phyloP scores from a whole-genome alignment of 805 yeast species.

The Saccharomycopsis sp. region DNA sequence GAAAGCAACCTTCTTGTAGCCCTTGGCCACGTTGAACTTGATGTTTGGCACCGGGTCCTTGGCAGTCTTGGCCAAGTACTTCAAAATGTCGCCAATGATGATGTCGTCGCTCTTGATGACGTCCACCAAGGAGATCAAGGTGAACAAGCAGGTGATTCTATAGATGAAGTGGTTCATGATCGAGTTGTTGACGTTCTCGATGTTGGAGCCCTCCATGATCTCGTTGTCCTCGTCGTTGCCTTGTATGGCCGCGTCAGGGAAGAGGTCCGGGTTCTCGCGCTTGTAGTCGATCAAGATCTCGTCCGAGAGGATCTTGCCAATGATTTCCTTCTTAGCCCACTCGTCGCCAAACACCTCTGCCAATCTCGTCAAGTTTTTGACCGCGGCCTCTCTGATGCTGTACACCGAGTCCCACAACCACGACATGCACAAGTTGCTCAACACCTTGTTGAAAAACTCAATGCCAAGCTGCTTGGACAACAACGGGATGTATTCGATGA shows the following conservation, averaged over 20 bases:
- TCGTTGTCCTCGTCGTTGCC: slow-evolving; percentile 29
- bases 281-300: slow-evolving; percentile 30
- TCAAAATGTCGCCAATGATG: slow-evolving; percentile 61
- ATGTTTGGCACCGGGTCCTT: slow-evolving; percentile 90
- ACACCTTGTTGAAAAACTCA: slow-evolving; percentile 84
- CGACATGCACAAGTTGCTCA: slow-evolving; percentile 86
- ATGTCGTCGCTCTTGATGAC: slow-evolving; percentile 53
- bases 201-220: slow-evolving; percentile 39
- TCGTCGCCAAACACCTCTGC: slow-evolving; percentile 84
- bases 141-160: slow-evolving; percentile 84
- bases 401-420: slow-evolving; percentile 98
- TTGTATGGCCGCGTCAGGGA: slow-evolving; percentile 29
- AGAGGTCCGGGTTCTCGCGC: slow-evolving; percentile 21
- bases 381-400: slow-evolving; percentile 96
- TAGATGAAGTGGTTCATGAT: slow-evolving; percentile 64
- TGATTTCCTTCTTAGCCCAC: slow-evolving; percentile 86
- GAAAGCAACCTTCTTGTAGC: slow-evolving; percentile 56
- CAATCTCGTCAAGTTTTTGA: slow-evolving; percentile 68
- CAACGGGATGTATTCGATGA: slow-evolving; percentile 92
- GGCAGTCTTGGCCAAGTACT: slow-evolving; percentile 66
- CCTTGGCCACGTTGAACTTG: slow-evolving; percentile 89
- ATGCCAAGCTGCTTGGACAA: slow-evolving; percentile 92
- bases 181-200: slow-evolving; percentile 19
- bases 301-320: slow-evolving; percentile 60
- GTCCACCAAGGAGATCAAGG: slow-evolving; percentile 75